Evolutionary conservation across 148 eudicot species (phyloP), one percentile per base, ranked within the genome.

Genomic region (Camellia granthamiana): DNA sequence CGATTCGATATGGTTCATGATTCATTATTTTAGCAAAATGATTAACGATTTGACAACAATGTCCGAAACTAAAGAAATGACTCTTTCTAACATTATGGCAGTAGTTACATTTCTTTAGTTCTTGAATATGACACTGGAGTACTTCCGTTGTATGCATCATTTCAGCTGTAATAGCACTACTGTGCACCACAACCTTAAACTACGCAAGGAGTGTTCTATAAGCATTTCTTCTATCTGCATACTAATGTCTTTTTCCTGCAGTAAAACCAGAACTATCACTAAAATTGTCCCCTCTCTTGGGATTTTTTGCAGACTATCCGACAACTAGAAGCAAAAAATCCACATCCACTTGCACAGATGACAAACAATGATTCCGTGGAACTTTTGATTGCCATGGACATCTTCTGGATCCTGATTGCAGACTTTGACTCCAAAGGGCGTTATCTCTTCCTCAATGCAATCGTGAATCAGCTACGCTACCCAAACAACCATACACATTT

Each of bases 371-470:
- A 52, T 58, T 62, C 80, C 44, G 47, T 84, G 54, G 82, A 51
- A 6, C 84, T 76, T 72, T 84, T 84, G 81, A 86, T 77, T 64
- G 95, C 91, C 30, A 72, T 90, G 10, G 94, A 90, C 69, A 88
- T 93, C 75, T 93, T 93, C 79, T 89, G 87, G 79, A 83, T 88
- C 1, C 72, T 93, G 72, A 88, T 89, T 56, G 73, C 81, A 75
- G 97, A 90, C 19, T 83, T 93, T 66, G 97, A 93, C 66, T 87
- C 95, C 4, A 95, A 93, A 83, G 95, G 97, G 41, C 92, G 95
- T 68, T 93, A 93, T 82, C 88, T 91, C 46, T 89, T 90, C 72
- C 83, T 93, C 7, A 93, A 91, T 84, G 97, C 97, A n/a, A 84
- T 91, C 78, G 97, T 92, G 18, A 93, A 93, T 74, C 97, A 93